These are phyloP conservation scores for Chenopodium berlandieri DNA, from an alignment of 148 eudicot genomes.

Conservation along the genomic window DNA sequence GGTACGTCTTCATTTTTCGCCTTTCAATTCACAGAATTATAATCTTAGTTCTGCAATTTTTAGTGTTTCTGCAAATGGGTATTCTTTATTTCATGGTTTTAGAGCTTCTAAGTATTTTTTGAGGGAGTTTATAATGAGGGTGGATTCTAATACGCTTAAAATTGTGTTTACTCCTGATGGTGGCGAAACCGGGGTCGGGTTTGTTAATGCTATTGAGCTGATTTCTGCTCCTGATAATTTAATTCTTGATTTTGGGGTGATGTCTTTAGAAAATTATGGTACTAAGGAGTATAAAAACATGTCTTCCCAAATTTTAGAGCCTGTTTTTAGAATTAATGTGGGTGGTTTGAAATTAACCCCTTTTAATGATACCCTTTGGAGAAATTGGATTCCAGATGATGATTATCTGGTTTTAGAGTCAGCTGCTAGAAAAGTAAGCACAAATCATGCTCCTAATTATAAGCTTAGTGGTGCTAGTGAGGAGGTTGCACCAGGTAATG, in stretches of 20 bases:
- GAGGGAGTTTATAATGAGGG: constrained; percentile 63
- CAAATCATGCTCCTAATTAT: constrained; percentile 47
- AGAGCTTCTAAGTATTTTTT: constrained; percentile 26
- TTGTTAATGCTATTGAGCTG: constrained; percentile 80
- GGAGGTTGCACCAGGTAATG: constrained; percentile 71
- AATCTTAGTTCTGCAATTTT: constrained; percentile 56
- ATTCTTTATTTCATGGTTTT: constrained; percentile 49
- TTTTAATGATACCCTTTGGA: constrained; percentile 94
- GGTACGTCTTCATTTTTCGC: constrained; percentile 79
- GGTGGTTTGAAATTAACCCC: constrained; percentile 81
- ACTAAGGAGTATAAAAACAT: constrained; percentile 49
- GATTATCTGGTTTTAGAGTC: constrained; percentile 61
- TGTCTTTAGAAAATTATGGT: constrained; percentile 41
- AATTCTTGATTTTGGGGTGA: constrained; percentile 55
- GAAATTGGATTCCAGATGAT: constrained; percentile 88
- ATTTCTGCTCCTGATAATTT: constrained; percentile 74
- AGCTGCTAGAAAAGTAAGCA: constrained; percentile 57
- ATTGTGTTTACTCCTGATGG: constrained; percentile 49
- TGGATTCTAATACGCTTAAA: constrained; percentile 42
- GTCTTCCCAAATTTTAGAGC: constrained; percentile 49
- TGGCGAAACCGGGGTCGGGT: constrained; percentile 41
- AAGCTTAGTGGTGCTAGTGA: constrained; percentile 56
- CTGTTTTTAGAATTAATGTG: constrained; percentile 84
- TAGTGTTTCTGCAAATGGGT: constrained; percentile 67
- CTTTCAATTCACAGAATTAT: constrained; percentile 47